Evolutionary conservation across 176 grass and related monocot genomes (phyloP).

Genomic region (Bonia amplexicaulis): DNA sequence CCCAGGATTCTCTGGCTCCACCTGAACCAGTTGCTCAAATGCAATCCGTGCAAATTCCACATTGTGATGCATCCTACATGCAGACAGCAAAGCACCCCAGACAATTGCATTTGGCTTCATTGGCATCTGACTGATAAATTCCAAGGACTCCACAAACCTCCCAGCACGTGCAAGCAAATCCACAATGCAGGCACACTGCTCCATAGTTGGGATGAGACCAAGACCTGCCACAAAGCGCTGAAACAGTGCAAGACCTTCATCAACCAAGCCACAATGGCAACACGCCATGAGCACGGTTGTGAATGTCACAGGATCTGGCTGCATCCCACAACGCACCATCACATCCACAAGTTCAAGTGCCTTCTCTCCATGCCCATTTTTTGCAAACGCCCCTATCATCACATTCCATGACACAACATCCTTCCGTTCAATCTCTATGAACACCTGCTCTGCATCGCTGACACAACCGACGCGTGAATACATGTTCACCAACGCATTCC

Average conservation of each 20-base stretch:
- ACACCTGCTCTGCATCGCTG: conserved; percentile 36
- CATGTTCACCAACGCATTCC: conserved; percentile 62
- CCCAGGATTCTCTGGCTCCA: conserved; percentile 65
- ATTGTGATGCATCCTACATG: conserved; percentile 47
- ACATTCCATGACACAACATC: conserved; percentile 68
- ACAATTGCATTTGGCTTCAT: conserved; percentile 40
- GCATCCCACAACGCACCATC: conserved; percentile 27
- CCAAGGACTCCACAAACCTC: conserved; percentile 48
- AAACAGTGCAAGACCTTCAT: conserved; percentile 49
- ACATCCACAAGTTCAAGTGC: conserved; percentile 42
- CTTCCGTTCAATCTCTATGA: conserved; percentile 41
- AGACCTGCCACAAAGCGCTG: conserved; percentile 22
- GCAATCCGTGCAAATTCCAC: conserved; percentile 57
- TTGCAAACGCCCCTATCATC: conserved; percentile 52
- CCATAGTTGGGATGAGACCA: conserved; percentile 30
- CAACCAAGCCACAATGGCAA: conserved; percentile 56
- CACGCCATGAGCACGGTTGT: conserved; percentile 54
- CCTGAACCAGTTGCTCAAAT: conserved; percentile 54
- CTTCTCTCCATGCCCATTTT: conserved; percentile 44
- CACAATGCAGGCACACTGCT: conserved; percentile 64
- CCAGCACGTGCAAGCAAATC: conserved; percentile 70
- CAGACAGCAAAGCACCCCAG: conserved; percentile 63
- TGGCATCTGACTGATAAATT: conserved; percentile 36
- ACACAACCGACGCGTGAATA: conserved; percentile 53
- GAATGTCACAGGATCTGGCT: conserved; percentile 55